These are phyloP conservation scores for Colletotrichum scovillei DNA, from an alignment of 2,329 filamentous ascomycete genomes.

Conservation along the genomic window DNA sequence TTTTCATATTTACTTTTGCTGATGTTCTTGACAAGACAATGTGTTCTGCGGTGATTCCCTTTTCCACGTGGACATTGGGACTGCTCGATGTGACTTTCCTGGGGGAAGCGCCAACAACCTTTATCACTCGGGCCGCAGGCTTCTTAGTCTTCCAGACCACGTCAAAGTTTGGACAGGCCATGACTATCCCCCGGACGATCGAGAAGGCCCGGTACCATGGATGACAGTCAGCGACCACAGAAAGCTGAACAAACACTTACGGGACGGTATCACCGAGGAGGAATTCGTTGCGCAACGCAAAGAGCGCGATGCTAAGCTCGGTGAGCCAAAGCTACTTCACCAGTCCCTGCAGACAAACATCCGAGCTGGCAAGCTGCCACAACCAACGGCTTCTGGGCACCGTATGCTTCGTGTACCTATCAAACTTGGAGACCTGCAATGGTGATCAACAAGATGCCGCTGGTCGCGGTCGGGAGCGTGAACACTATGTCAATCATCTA, in stretches of 20 bases:
- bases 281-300: slow-evolving; percentile 57
- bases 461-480: too few relatives aligned
- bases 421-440: slow-evolving; percentile 55
- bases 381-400: slow-evolving; percentile 41
- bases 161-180: slow-evolving; percentile 65
- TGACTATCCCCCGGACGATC: slow-evolving; percentile 58
- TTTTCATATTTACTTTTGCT: background rate
- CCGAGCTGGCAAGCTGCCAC: slow-evolving; percentile 57
- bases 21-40: slow-evolving; percentile 44
- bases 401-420: slow-evolving; percentile 50
- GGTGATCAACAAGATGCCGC: slow-evolving; percentile 50
- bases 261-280: slow-evolving; percentile 50
- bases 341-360: slow-evolving; percentile 65
- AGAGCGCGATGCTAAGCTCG: slow-evolving; percentile 55
- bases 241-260: slow-evolving; percentile 59
- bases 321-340: slow-evolving; percentile 59
- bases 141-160: slow-evolving; percentile 55
- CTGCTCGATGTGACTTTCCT: slow-evolving; percentile 66
- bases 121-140: slow-evolving; percentile 53
- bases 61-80: slow-evolving; percentile 63
- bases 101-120: slow-evolving; percentile 58
- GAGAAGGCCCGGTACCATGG: slow-evolving; percentile 50
- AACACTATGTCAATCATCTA: background rate
- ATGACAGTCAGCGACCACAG: slow-evolving; percentile 59
- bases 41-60: slow-evolving; percentile 66